Conservation (phyloP, 495 filamentous ascomycete species). For the Oidiodendron maius region DNA sequence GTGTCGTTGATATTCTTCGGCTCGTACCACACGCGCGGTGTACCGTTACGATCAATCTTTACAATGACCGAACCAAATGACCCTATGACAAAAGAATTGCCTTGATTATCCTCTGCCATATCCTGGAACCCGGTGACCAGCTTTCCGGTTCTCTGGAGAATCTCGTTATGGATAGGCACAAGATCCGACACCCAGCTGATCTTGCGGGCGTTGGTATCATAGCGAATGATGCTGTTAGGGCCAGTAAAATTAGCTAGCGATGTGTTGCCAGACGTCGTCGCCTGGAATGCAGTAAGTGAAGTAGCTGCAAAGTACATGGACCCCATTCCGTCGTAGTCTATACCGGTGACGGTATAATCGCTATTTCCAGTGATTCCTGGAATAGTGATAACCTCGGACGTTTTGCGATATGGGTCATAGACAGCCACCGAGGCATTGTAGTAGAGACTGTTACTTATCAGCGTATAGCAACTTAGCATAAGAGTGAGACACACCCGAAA, state of each 20-base stretch:
- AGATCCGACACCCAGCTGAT: background rate
- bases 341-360: background rate
- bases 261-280: background rate
- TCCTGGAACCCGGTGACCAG: slow-evolving; percentile 1
- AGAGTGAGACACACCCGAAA: background rate
- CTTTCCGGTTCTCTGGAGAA: background rate
- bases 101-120: background rate
- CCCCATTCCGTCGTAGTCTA: background rate
- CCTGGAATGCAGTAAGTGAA: background rate
- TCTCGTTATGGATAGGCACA: background rate
- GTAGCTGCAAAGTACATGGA: background rate
- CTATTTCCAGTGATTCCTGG: background rate
- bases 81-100: background rate
- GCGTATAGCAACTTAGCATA: background rate
- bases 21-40: background rate
- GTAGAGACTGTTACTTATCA: background rate
- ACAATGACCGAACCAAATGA: background rate
- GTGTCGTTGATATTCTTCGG: background rate
- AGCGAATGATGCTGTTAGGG: background rate
- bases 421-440: background rate
- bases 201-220: background rate
- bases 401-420: background rate
- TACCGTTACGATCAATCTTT: background rate
- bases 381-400: background rate
- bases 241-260: background rate